A percentile compares a stretch with the other conserved stretches of the same genome.
Conservation (phyloP, 108 stramenopile species). For the Licmophora abbreviata region DNA sequence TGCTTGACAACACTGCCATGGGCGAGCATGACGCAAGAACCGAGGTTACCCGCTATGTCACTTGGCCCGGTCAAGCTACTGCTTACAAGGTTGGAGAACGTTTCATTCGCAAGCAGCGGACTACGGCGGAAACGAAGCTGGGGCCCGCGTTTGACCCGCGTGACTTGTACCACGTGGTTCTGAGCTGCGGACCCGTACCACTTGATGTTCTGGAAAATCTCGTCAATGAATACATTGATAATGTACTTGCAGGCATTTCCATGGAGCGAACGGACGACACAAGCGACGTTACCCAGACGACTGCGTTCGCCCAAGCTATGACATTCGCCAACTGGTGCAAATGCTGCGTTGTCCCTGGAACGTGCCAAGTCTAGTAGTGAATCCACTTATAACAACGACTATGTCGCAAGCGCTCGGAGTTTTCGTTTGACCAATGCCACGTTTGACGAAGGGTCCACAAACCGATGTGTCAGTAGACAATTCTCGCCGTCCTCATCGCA, state of each 20-base stretch:
- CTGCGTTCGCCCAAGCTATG: conserved; percentile 10
- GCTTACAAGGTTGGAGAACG: conserved; percentile 59
- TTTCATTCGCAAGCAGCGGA: conserved; percentile 25
- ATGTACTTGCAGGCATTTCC: not conserved
- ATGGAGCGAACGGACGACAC: not conserved
- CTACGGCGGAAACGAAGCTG: conserved; percentile 24
- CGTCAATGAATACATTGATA: conserved; percentile 25
- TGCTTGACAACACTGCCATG: conserved; percentile 54
- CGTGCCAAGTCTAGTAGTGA: too few relatives aligned
- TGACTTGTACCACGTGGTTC: conserved; percentile 43
- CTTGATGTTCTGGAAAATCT: conserved; percentile 32
- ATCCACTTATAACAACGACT: too few relatives aligned
- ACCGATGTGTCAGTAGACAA: too few relatives aligned
- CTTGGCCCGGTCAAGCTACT: conserved; percentile 58
- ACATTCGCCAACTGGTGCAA: conserved; percentile 49
- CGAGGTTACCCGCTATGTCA: conserved; percentile 40
- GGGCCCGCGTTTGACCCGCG: conserved; percentile 31
- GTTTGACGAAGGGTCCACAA: too few relatives aligned
- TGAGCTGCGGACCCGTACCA: conserved; percentile 41
- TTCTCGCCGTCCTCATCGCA: conserved; percentile 60
- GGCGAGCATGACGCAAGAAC: conserved; percentile 46
- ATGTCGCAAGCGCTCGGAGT: too few relatives aligned
- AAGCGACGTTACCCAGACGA: conserved; percentile 4
- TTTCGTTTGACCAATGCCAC: too few relatives aligned
- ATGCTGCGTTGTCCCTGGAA: conserved; percentile 31